A percentile compares a stretch with the other conserved stretches of the same genome.
phyloP scores from a whole-genome alignment of 73 alveolate genomes.

The Stentor roeselii region DNA sequence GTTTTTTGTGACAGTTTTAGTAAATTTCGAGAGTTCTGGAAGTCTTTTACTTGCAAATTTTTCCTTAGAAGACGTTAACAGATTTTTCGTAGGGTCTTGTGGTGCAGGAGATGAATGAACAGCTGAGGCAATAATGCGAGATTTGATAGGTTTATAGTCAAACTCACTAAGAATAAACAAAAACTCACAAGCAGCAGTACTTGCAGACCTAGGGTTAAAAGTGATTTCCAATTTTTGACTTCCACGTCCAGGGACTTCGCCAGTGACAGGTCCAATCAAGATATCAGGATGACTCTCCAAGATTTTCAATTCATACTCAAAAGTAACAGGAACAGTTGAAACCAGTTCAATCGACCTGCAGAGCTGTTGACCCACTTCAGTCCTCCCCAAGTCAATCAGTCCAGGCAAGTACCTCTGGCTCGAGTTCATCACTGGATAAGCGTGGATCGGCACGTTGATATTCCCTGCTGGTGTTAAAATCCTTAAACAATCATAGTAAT shows the following conservation, averaged over 20 bases:
- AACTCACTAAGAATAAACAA: slow-evolving; percentile 82
- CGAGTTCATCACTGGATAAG: slow-evolving; percentile 87
- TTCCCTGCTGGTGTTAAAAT: slow-evolving; percentile 84
- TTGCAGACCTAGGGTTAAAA: slow-evolving; percentile 63
- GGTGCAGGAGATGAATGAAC: slow-evolving; percentile 47
- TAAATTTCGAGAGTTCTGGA: background rate
- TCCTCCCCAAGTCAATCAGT: slow-evolving; percentile 77
- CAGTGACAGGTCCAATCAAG: slow-evolving; percentile 55
- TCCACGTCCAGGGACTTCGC: slow-evolving; percentile 59
- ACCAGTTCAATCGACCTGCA: slow-evolving; percentile 62
- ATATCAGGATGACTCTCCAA: slow-evolving; percentile 76
- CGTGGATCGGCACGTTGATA: slow-evolving; percentile 87
- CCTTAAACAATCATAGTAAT: slow-evolving; percentile 87
- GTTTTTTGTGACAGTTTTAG: slow-evolving; percentile 36
- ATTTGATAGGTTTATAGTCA: slow-evolving; percentile 69
- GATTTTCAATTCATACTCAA: slow-evolving; percentile 75
- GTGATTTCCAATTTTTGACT: slow-evolving; percentile 51
- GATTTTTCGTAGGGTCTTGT: slow-evolving; percentile 29
- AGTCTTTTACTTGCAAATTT: slow-evolving; percentile 8
- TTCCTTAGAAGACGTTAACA: slow-evolving; percentile 35
- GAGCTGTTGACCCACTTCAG: slow-evolving; percentile 59
- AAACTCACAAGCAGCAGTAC: slow-evolving; percentile 80
- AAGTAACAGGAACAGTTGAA: slow-evolving; percentile 79
- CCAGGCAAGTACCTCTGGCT: slow-evolving; percentile 83
- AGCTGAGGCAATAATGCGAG: slow-evolving; percentile 75